These are phyloP conservation scores for Lactifluus rugatus DNA, from an alignment of 768 basidiomycete genomes.

Conservation along the genomic window DNA sequence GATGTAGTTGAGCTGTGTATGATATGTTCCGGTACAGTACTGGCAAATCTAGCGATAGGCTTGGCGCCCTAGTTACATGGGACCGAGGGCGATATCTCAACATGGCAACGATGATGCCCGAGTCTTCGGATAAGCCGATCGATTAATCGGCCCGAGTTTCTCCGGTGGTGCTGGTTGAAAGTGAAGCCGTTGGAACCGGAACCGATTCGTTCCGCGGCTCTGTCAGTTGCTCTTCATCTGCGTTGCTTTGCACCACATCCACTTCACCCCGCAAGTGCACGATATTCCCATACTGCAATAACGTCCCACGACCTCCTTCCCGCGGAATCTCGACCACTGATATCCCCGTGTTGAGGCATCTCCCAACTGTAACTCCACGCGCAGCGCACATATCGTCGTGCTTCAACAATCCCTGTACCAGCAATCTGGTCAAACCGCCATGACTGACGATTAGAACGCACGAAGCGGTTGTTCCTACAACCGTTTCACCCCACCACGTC, in stretches of 20 bases:
- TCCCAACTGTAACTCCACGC: conserved; percentile 24
- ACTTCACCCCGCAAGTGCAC: conserved; percentile 37
- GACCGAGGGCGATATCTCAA: too few species aligned
- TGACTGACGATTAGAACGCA: conserved; percentile 53
- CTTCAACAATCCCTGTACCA: conserved; percentile 41
- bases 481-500: conserved; percentile 50
- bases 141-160: too few species aligned
- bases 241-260: conserved; percentile 38
- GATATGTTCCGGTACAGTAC: too few species aligned
- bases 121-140: too few species aligned
- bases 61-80: too few species aligned
- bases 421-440: conserved; percentile 49
- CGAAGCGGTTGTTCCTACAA: conserved; percentile 24
- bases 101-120: too few species aligned
- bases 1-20: neutral
- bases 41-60: neutral
- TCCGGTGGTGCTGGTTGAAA: too few species aligned
- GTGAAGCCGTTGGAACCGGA: neutral
- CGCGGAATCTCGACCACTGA: conserved; percentile 46
- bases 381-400: conserved; percentile 32
- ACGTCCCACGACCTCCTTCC: conserved; percentile 28
- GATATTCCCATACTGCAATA: conserved; percentile 47
- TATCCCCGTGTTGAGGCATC: conserved; percentile 47
- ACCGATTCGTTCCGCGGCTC: neutral
- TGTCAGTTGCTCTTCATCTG: conserved; percentile 31